Evolutionary conservation across 768 basidiomycete genomes (phyloP), one percentile per base, ranked within the genome.

Genomic region (Infundibulicybe gibba): DNA sequence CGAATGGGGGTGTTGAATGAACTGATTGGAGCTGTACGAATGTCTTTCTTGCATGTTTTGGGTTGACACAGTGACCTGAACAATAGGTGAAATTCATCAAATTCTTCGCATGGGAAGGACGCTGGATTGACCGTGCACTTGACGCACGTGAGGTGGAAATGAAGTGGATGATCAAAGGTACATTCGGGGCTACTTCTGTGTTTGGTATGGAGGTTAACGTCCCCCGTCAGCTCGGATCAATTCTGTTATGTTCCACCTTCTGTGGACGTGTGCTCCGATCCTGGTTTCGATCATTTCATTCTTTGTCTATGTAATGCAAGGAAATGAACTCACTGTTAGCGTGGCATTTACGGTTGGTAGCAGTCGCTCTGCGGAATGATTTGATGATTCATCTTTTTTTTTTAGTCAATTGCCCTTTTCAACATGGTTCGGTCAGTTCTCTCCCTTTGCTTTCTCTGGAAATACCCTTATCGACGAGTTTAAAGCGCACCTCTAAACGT

Each of bases 251-350:
- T 90, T 94, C 61, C 76, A 75, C 12, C 54, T 81, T 3, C 67
- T 93, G 9, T 95, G 89, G 88, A 76, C 72, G 1, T 70, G 74
- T 8, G 87, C 88, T 0, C 93, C 93, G 0, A 83, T 92, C 40
- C 61, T 88, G 10, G 81, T 95, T 14, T 90, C 90, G 1, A 75
- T 93, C 46, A 75, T 88, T 13, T 83, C 87, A 2, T 95, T 95
- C 75, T 73, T 81, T 56, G 74, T 72, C 15, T 92, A 80, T 50
- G 80, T 94, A 20, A 66, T 80, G 51, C 80, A 76, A 53, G 87
- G 88, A 0, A 77, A 90, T 39, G 69, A 88, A 59, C 62, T 98
- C 40, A 87, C 90, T 0, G 74, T 94, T 41, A 74, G 85, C 8
- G 75, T 81, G n/a, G 94, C 94, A 0, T 95, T 95, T 60, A 95